Evolutionary conservation across 1,284 basidiomycete genomes (phyloP).

Genomic region (Sporisorium scitamineum): DNA sequence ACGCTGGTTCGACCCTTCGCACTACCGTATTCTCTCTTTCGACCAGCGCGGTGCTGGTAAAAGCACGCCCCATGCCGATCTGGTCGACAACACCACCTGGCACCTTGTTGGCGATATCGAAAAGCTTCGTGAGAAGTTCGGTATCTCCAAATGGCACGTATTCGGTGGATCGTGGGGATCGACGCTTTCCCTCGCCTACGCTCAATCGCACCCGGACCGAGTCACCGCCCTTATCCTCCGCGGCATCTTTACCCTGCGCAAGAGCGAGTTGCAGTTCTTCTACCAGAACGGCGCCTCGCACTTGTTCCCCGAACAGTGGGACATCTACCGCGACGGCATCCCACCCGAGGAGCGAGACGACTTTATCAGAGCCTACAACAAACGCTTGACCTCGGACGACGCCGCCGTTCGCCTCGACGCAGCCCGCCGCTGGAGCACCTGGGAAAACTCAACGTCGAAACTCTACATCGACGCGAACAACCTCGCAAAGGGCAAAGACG

Average conservation of each 20-base stretch:
- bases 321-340: conserved; percentile 80
- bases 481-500: conserved; percentile 54
- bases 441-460: conserved; percentile 66
- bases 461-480: conserved; percentile 60
- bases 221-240: conserved; percentile 86
- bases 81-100: conserved; percentile 93
- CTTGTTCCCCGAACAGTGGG: conserved; percentile 65
- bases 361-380: conserved; percentile 83
- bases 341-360: conserved; percentile 82
- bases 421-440: conserved; percentile 80
- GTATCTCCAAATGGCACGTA: conserved; percentile 64
- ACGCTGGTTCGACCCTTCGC: conserved; percentile 65
- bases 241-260: conserved; percentile 88
- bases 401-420: conserved; percentile 78
- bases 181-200: conserved; percentile 85
- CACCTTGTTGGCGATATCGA: conserved; percentile 92
- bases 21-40: conserved; percentile 71
- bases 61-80: conserved; percentile 81
- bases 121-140: conserved; percentile 79
- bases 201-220: conserved; percentile 84
- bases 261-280: conserved; percentile 87
- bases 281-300: conserved; percentile 80
- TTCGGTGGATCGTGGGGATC: conserved; percentile 77
- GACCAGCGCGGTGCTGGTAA: conserved; percentile 79
- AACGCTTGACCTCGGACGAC: conserved; percentile 81